Conservation (phyloP, 176 grass and related monocot species). For the Ananas comosus region DNA sequence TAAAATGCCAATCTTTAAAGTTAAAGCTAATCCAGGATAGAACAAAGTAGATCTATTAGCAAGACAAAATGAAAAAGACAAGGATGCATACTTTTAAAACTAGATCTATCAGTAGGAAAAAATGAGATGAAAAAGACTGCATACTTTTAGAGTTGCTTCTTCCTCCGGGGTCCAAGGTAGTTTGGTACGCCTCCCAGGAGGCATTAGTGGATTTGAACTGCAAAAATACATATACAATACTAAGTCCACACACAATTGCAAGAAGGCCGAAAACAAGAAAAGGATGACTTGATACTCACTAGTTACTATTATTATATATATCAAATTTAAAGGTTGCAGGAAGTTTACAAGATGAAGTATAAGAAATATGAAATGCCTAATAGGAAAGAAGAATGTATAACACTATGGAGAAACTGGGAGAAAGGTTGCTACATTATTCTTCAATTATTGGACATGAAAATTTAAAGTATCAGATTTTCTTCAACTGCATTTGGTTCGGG, state of each 20-base stretch:
- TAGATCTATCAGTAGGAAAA: background rate
- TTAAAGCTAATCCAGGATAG: background rate
- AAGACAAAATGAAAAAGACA: background rate
- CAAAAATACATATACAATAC: slow-evolving; percentile 15
- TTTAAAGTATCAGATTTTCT: too few relatives aligned
- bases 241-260: background rate
- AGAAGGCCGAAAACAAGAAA: background rate
- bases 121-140: slow-evolving; percentile 6
- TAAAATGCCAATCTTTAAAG: background rate
- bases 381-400: background rate
- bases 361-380: background rate
- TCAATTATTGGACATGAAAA: too few relatives aligned
- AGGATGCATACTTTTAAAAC: slow-evolving; percentile 40
- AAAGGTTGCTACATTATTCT: background rate
- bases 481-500: too few relatives aligned
- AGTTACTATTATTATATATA: background rate
- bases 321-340: background rate
- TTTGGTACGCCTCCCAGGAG: slow-evolving; percentile 30
- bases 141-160: slow-evolving; percentile 43
- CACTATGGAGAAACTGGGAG: background rate
- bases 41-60: background rate
- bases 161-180: slow-evolving; percentile 47
- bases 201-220: slow-evolving; percentile 44
- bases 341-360: background rate
- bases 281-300: background rate